Conservation (phyloP, 2,329 filamentous ascomycete species). For the Apiospora sp. region DNA sequence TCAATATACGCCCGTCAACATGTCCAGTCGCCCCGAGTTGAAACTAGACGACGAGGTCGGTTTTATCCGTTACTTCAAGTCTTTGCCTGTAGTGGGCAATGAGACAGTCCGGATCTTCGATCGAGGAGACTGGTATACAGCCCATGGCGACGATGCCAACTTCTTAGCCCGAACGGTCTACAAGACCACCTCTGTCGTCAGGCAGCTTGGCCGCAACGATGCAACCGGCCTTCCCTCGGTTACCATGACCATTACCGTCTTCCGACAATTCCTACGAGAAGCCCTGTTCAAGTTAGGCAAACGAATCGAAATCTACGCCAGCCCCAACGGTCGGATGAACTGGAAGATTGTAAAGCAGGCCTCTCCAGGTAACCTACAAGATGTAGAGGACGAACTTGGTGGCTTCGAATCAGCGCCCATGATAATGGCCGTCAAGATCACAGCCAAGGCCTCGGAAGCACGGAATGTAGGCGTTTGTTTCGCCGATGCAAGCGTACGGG, state of each 20-base stretch:
- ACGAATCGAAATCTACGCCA: constrained; percentile 89
- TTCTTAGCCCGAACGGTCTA: constrained; percentile 90
- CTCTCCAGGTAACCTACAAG: constrained; percentile 94
- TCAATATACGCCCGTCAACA: constrained; percentile 8
- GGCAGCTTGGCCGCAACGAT: constrained; percentile 85
- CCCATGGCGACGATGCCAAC: constrained; percentile 85
- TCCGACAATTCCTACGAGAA: constrained; percentile 93
- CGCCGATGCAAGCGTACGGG: constrained; percentile 93
- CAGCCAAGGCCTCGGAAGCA: constrained; percentile 84
- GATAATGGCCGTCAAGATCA: constrained; percentile 93
- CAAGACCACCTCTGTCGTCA: constrained; percentile 95
- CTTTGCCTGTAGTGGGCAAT: constrained; percentile 73
- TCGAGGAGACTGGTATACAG: constrained; percentile 92
- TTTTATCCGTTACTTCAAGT: constrained; percentile 96
- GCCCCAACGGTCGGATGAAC: constrained; percentile 77
- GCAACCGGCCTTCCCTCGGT: constrained; percentile 90
- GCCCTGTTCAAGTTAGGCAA: constrained; percentile 91
- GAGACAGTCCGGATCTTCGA: constrained; percentile 92
- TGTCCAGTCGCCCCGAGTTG: constrained; percentile 25
- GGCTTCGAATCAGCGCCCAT: constrained; percentile 89
- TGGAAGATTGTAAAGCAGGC: constrained; percentile 94
- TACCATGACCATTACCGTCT: constrained; percentile 94
- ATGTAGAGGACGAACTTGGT: constrained; percentile 94
- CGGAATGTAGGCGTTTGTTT: constrained; percentile 94
- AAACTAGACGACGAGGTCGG: constrained; percentile 95